Base-by-base conservation (phyloP, 345 rosid species). In the Balakata baccata region DNA sequence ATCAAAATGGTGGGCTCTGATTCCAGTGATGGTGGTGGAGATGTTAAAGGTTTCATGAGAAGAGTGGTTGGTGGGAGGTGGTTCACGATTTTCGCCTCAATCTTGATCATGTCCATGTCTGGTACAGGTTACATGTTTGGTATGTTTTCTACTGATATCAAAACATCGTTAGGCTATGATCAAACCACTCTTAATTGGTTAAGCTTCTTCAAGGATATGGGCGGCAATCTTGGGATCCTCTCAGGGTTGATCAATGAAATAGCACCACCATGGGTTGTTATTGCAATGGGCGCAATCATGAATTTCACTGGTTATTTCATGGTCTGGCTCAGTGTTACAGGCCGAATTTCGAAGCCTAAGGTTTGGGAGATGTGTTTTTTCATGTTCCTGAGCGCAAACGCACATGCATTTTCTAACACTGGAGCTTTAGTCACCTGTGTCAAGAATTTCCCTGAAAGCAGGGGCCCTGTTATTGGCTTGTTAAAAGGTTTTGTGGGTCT, bases 301-400 rank as follows among this genome's bases (percentile, higher is more conserved):
- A 89, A 89, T 79, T 81, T 89, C 68, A 80, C 68, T 43, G 93
- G 93, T 25, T 89, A 89, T 81, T 81, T 87, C 83, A 86, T 89
- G 90, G 84, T 87, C 0, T 87, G 91, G 93, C 78, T 86, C 0
- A 76, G 87, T 66, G 93, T 89, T 12, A 72, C 84, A 29, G 73
- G 75, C 18, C 78, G 58, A 6, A 79, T 86, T 0, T 11, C 52
- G 11, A 49, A 59, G 18, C 18, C 56, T 18, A 64, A 29, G 18
- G 13, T 43, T 6, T 76, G 74, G 78, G 74, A 75, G 39, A 68
- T 75, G 74, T 68, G 78, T 53, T 45, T 75, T 25, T 71, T 54
- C 22, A 77, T 77, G 62, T 77, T 68, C 37, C 38, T 66, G 23
- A 72, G 67, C 5, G 47, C 80, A 66, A 71, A 77, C 52, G 43